Evolutionary conservation across 208 protist species (phyloP).

Genomic region (Crithidia brevicula): DNA sequence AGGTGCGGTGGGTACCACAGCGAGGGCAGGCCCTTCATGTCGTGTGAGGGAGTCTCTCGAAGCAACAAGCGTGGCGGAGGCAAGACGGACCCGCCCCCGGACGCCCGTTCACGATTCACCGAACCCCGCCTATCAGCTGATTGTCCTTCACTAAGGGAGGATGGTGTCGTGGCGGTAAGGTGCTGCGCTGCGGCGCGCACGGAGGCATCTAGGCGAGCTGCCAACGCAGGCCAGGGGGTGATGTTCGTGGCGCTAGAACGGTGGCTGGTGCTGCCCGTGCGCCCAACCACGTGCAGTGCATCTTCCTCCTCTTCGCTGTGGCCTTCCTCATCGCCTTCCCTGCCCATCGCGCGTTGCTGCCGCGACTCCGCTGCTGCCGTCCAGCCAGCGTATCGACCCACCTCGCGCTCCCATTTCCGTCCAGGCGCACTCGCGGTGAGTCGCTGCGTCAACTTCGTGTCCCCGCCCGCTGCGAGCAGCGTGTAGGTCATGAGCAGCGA

Average conservation of each 20-base stretch:
- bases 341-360: neutral
- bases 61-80: constrained; percentile 21
- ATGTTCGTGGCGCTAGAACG: neutral
- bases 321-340: neutral
- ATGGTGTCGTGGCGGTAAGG: neutral
- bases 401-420: neutral
- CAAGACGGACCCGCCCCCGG: too few species aligned
- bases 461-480: constrained; percentile 7
- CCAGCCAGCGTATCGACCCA: constrained; percentile 6
- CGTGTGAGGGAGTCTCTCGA: constrained; percentile 9
- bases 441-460: neutral
- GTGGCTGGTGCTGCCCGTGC: neutral
- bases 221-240: constrained; percentile 10
- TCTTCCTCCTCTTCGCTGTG: neutral
- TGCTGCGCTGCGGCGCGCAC: neutral
- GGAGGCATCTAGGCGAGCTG: constrained; percentile 1
- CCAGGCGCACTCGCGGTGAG: neutral
- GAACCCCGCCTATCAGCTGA: too few species aligned
- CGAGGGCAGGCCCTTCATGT: constrained; percentile 22
- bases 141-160: neutral
- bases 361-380: neutral
- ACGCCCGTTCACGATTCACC: too few species aligned
- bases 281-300: too few species aligned
- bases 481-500: constrained; percentile 25
- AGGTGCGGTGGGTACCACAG: constrained; percentile 26